Conservation (phyloP, 768 basidiomycete species). For the Tephrocybe rancida region DNA sequence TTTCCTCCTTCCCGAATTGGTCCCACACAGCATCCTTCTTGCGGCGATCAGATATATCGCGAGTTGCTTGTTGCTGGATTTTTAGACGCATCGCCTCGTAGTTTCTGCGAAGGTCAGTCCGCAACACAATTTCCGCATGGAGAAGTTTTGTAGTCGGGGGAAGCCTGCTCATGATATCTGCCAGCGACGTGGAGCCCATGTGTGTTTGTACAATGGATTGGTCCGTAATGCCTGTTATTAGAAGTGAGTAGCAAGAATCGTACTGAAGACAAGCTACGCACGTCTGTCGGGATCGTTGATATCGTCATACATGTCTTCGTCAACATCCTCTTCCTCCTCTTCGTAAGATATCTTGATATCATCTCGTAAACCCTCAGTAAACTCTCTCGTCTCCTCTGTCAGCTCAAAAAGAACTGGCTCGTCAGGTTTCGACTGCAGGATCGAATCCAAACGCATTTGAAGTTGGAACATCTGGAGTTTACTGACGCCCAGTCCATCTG, state of each 20-base stretch:
- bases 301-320: background rate
- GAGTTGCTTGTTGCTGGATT: constrained; percentile 4
- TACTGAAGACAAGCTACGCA: background rate
- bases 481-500: constrained; percentile 12
- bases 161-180: constrained; percentile 2
- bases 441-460: constrained; percentile 4
- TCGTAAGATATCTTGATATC: constrained; percentile 2
- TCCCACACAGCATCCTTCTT: constrained; percentile 12
- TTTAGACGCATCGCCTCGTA: constrained; percentile 1
- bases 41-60: constrained; percentile 2
- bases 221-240: constrained; percentile 4
- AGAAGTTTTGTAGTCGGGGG: background rate
- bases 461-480: constrained; percentile 12
- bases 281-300: background rate
- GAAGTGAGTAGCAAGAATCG: background rate
- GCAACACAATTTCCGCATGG: constrained; percentile 11
- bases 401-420: constrained; percentile 8
- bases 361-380: constrained; percentile 9
- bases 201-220: background rate
- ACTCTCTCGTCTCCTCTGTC: constrained; percentile 13
- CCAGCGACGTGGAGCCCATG: constrained; percentile 5
- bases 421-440: constrained; percentile 8
- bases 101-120: constrained; percentile 1
- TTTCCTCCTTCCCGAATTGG: constrained; percentile 3
- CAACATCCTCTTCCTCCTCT: constrained; percentile 8